Evolutionary conservation across 306 rosid species (phyloP).

Genomic region (Quercus mongolica): DNA sequence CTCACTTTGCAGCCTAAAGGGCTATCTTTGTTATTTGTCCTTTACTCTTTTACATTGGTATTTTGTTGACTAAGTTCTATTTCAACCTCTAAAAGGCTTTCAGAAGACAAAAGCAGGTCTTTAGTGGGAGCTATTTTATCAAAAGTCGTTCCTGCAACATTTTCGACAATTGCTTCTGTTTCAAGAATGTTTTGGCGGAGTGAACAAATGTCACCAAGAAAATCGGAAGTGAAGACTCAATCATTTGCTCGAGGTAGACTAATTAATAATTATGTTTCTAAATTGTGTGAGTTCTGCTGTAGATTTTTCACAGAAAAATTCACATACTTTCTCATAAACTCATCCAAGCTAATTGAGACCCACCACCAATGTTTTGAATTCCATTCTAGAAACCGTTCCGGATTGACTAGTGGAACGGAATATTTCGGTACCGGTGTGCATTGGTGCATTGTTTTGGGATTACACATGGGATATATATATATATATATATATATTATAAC

Average conservation of each 20-base stretch:
- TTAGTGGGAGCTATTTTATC: slow-evolving; percentile 89
- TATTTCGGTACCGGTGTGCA: no score
- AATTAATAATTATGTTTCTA: neutral
- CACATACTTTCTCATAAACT: no score
- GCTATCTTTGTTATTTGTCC: neutral
- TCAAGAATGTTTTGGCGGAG: slow-evolving; percentile 89
- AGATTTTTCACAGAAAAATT: no score
- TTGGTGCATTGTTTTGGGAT: no score
- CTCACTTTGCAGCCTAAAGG: neutral
- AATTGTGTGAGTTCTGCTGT: neutral
- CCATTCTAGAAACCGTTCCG: no score
- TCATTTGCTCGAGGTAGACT: slow-evolving; percentile 83
- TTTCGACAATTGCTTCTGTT: slow-evolving; percentile 85
- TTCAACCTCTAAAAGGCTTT: slow-evolving; percentile 53
- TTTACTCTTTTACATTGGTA: neutral
- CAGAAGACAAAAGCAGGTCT: slow-evolving; percentile 87
- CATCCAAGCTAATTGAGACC: no score
- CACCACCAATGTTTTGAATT: no score
- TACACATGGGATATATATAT: no score
- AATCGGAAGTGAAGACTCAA: slow-evolving; percentile 61
- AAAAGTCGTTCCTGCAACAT: slow-evolving; percentile 87
- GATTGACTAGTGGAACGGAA: no score
- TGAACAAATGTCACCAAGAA: slow-evolving; percentile 57
- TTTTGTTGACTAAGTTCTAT: slow-evolving; percentile 25
- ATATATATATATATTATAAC: no score